A percentile compares a stretch with the other conserved stretches of the same genome.
These are phyloP conservation scores for Thermothelomyces thermophilus DNA, from an alignment of 2,329 filamentous ascomycete species.

Conservation along the genomic window DNA sequence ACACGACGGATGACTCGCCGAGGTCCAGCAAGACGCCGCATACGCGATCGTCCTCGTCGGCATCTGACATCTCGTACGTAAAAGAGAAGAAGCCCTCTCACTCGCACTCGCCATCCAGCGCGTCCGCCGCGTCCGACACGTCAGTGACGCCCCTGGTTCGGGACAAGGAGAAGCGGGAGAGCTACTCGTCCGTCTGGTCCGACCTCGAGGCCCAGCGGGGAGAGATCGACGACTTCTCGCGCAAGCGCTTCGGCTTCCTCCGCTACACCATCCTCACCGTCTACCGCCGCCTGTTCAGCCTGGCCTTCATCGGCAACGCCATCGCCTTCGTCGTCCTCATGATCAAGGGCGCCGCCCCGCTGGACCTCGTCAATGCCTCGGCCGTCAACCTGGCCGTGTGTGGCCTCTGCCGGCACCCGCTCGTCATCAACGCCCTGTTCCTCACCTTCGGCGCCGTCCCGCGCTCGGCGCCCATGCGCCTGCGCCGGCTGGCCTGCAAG, in stretches of 20 bases:
- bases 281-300: constrained; percentile 51
- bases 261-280: constrained; percentile 43
- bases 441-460: constrained; percentile 38
- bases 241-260: constrained; percentile 26
- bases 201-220: constrained; percentile 21
- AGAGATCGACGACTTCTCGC: constrained; percentile 12
- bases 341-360: constrained; percentile 27
- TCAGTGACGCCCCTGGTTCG: constrained; percentile 2
- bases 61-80: background rate
- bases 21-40: background rate
- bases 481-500: constrained; percentile 43
- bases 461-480: constrained; percentile 38
- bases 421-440: constrained; percentile 47
- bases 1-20: background rate
- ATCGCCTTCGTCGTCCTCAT: constrained; percentile 40
- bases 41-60: background rate
- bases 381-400: constrained; percentile 41
- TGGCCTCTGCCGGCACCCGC: constrained; percentile 47
- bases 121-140: background rate
- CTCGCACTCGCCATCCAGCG: background rate
- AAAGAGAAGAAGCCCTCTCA: too few relatives aligned
- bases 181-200: background rate
- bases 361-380: constrained; percentile 22
- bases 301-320: constrained; percentile 46
- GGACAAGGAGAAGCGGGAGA: constrained; percentile 2